A percentile compares a stretch with the other conserved stretches of the same genome.
Conservation (phyloP, 805 yeast species). For the Candida hungchunana region DNA sequence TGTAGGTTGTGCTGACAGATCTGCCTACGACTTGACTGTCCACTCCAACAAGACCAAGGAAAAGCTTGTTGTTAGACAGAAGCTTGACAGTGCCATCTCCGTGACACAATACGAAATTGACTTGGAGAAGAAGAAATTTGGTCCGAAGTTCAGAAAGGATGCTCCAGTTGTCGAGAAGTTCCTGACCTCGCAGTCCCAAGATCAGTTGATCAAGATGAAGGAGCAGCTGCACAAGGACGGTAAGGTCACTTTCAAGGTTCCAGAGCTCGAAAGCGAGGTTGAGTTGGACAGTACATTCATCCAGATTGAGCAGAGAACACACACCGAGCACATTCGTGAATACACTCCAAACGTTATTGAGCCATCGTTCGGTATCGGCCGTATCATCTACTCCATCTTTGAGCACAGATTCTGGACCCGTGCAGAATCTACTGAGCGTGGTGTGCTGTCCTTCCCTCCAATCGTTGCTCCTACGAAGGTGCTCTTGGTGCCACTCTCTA, state of each 20-base stretch:
- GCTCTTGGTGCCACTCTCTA: constrained; percentile 87
- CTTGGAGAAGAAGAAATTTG: constrained; percentile 91
- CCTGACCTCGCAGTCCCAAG: constrained; percentile 72
- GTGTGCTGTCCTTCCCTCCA: constrained; percentile 91
- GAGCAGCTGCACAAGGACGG: constrained; percentile 59
- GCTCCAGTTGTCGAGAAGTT: constrained; percentile 88
- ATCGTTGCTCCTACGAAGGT: constrained; percentile 97
- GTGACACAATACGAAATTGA: constrained; percentile 83
- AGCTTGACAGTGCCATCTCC: constrained; percentile 75
- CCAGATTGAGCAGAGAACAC: constrained; percentile 70
- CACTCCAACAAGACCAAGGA: constrained; percentile 94
- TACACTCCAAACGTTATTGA: constrained; percentile 96
- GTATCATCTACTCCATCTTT: constrained; percentile 86
- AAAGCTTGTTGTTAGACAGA: constrained; percentile 90
- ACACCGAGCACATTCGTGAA: constrained; percentile 89
- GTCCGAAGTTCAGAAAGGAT: constrained; percentile 96
- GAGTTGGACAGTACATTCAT: constrained; percentile 74
- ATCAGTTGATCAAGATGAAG: constrained; percentile 75
- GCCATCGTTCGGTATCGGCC: constrained; percentile 99
- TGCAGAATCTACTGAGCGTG: constrained; percentile 83
- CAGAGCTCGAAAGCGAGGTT: constrained; percentile 54
- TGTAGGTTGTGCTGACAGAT: constrained; percentile 99
- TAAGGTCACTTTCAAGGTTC: constrained; percentile 62
- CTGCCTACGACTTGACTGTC: constrained; percentile 94
- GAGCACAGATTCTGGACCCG: constrained; percentile 96